A percentile compares a stretch with the other conserved stretches of the same genome.
Conservation (phyloP, 352 stramenopile genomes). For the Globisporangium parvum region DNA sequence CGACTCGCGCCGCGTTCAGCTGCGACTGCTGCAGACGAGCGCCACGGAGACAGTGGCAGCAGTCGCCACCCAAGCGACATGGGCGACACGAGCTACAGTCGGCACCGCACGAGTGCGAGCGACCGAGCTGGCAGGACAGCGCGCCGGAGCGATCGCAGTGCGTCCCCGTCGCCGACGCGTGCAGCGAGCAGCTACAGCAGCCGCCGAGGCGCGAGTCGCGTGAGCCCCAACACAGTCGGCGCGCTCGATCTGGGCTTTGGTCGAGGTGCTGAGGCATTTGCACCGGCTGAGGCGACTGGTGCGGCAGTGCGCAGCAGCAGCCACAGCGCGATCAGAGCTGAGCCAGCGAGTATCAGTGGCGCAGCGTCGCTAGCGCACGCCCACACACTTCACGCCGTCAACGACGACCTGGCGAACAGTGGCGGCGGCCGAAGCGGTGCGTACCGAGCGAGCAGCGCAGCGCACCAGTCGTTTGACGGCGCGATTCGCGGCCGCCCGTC, state of each 20-base stretch:
- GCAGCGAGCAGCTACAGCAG: conserved; percentile 3
- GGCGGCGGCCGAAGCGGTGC: no score
- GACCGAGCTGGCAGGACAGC: background rate
- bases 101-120: background rate
- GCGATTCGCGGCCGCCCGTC: no score
- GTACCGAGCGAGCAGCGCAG: no score
- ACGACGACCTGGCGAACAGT: no score
- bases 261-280: no score
- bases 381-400: no score
- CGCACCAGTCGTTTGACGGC: no score
- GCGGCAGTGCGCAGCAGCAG: background rate
- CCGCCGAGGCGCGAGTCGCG: background rate
- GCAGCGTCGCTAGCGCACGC: no score
- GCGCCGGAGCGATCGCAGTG: conserved; percentile 2
- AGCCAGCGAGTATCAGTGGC: no score
- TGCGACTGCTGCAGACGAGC: no score
- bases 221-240: background rate
- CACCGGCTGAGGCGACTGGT: no score
- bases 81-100: background rate
- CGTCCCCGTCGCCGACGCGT: conserved; percentile 8
- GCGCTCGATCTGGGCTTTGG: background rate
- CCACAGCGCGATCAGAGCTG: background rate
- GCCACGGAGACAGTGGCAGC: background rate
- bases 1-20: background rate
- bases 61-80: background rate